A percentile compares a stretch with the other conserved stretches of the same genome.
Conservation (phyloP, 306 rosid genomes). For the Begonia fuchsioides region DNA sequence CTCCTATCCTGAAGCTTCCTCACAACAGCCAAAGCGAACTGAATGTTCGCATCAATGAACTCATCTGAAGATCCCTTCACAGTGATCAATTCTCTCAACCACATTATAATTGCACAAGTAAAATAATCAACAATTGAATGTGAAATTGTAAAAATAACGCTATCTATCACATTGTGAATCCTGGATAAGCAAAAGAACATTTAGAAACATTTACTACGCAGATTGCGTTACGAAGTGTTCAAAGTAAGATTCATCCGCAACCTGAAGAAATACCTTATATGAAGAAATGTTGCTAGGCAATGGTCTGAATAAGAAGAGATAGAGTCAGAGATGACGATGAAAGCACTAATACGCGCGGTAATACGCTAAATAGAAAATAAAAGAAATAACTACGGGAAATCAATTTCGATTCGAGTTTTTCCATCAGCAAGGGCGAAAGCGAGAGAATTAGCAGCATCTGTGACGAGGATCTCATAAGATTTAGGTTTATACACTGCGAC, state of each 20-base stretch:
- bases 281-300: constrained; percentile 76
- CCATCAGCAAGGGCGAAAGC: constrained; percentile 63
- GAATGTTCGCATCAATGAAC: constrained; percentile 91
- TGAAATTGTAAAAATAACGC: too few relatives aligned
- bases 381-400: constrained; percentile 53
- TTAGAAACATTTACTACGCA: too few relatives aligned
- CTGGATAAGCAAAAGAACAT: too few relatives aligned
- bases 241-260: constrained; percentile 4
- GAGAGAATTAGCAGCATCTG: constrained; percentile 73
- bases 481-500: constrained; percentile 77
- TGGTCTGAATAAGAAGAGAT: constrained; percentile 37
- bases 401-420: constrained; percentile 67
- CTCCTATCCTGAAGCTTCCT: constrained; percentile 63
- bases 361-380: not conserved
- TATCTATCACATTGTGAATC: too few relatives aligned
- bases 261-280: constrained; percentile 63
- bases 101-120: not conserved
- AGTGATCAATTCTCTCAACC: constrained; percentile 75
- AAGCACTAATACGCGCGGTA: not conserved
- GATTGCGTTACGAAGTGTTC: too few relatives aligned
- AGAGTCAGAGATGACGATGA: constrained; percentile 2
- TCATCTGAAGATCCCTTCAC: constrained; percentile 99
- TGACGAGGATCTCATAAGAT: constrained; percentile 62
- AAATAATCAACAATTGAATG: too few relatives aligned
- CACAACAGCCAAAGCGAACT: constrained; percentile 76